Conservation (phyloP, 306 rosid genomes). For the Quercus glauca region DNA sequence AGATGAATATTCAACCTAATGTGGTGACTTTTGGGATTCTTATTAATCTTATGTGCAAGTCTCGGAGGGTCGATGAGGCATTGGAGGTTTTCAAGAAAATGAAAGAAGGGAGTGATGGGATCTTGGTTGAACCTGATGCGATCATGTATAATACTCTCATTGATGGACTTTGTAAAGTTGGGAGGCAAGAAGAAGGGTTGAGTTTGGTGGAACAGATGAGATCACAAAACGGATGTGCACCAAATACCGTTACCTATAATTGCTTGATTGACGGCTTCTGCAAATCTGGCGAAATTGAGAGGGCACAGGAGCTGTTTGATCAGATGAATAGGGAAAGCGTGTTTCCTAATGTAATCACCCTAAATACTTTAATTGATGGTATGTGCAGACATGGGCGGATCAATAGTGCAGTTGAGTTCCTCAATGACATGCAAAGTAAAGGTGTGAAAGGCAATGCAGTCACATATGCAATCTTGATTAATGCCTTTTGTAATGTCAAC, state of each 20-base stretch:
- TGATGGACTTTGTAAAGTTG: constrained; percentile 82
- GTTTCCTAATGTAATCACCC: constrained; percentile 57
- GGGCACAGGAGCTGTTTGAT: constrained; percentile 46
- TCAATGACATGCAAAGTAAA: constrained; percentile 48
- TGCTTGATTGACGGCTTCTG: constrained; percentile 75
- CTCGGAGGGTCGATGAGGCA: constrained; percentile 70
- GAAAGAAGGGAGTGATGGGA: constrained; percentile 29
- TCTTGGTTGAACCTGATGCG: constrained; percentile 55
- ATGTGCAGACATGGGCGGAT: constrained; percentile 67
- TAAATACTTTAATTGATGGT: constrained; percentile 65
- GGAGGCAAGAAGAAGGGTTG: constrained; percentile 76
- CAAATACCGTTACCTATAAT: constrained; percentile 58
- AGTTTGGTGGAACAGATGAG: constrained; percentile 60
- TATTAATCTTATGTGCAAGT: constrained; percentile 59
- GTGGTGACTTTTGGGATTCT: constrained; percentile 68
- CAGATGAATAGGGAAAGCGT: constrained; percentile 59
- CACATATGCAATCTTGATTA: constrained; percentile 57
- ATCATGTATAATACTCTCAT: constrained; percentile 62
- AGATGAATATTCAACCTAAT: constrained; percentile 45
- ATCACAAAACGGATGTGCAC: constrained; percentile 32
- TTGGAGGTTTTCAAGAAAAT: constrained; percentile 51
- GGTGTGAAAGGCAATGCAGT: constrained; percentile 56
- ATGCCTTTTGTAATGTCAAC: constrained; percentile 69
- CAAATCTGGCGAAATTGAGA: constrained; percentile 59
- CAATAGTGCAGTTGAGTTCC: constrained; percentile 54